Evolutionary conservation across 108 stramenopile genomes (phyloP), one percentile per base, ranked within the genome.

Genomic region (Cyclostephanos tholiformis): DNA sequence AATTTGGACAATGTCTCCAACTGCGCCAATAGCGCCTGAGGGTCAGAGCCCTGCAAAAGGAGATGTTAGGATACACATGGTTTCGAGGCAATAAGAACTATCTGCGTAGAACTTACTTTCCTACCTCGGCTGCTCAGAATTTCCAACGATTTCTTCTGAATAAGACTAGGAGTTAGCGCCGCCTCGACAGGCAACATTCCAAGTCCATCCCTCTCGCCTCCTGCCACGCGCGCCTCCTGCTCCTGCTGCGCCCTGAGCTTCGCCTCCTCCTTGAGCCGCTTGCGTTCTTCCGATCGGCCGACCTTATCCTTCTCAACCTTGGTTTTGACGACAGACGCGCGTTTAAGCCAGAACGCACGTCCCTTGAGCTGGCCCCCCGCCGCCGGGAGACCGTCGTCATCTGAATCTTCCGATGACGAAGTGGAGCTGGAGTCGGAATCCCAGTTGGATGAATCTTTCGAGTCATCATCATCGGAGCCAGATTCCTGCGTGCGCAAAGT

Each of bases 341-440:
- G 94, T 84, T 98, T 98, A 65, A 99, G 81, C 99, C 99, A 99
- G 29, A 83, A 84, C 6, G 97, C 97, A 63, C 99, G 97, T 23
- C 99, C 97, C 81, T 94, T 95, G 77, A 97, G 91, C 75, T 92
- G 68, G 25, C 82, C 78, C 26, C 65, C 75, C 41, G 63, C 90
- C 19, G 72, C 95, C 39, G 65, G 91, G 14, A 73, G 88, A 12
- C 75, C 71, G 48, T 82, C 81, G 32, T 67, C 74, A 53, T 91
- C 90, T 22, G 91, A 90, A 25, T 67, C 69, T 46, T 69, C 76
- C 30, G 67, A 65, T 22, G 63, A 73, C 23, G 84, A 83, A 13
- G 83, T 85, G 26, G 71, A 70, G 61, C 67, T 66, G 32, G 80
- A 75, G 51, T 82, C 86, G 26, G 76, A 57, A 8, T 70, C 89